Percentiles rank a stretch among this genome's conserved stretches.
phyloP scores from a whole-genome alignment of 192 early-diverging fungal genomes.

The Mortierella hygrophila region DNA sequence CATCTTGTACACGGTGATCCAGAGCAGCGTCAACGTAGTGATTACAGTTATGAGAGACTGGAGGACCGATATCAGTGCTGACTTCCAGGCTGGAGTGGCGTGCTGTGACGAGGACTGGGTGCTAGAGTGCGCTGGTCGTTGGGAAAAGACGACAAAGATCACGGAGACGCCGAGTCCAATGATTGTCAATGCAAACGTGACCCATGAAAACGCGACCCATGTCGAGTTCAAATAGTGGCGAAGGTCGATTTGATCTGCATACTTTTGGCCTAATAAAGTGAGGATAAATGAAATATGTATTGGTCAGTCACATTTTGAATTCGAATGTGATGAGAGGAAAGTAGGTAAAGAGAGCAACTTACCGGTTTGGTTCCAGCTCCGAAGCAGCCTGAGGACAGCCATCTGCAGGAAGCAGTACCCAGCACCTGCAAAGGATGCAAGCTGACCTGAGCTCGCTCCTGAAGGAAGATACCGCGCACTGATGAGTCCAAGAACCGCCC shows the following conservation, averaged over 20 bases:
- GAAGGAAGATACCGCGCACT: constrained; percentile 52
- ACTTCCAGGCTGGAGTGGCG: constrained; percentile 19
- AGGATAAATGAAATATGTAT: background rate
- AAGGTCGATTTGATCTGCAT: constrained; percentile 62
- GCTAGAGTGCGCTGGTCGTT: background rate
- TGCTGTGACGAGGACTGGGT: too few species aligned
- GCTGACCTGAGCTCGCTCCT: too few species aligned
- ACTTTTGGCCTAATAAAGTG: constrained; percentile 54
- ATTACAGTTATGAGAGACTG: constrained; percentile 17
- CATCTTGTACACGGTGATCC: constrained; percentile 53
- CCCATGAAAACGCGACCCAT: constrained; percentile 42
- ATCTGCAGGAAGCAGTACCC: constrained; percentile 47
- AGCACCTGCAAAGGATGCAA: background rate
- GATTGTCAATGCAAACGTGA: constrained; percentile 36
- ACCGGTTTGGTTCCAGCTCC: constrained; percentile 65
- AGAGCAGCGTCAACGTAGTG: constrained; percentile 20
- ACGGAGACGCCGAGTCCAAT: constrained; percentile 1
- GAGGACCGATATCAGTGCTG: constrained; percentile 7
- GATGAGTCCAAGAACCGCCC: constrained; percentile 55
- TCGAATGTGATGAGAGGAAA: background rate
- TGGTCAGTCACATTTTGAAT: background rate
- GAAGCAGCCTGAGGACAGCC: constrained; percentile 53
- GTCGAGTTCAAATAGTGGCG: constrained; percentile 55
- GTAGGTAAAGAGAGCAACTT: background rate
- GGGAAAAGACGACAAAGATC: background rate